Conservation (phyloP, 768 basidiomycete species). For the Pleurotus cornucopiae region DNA sequence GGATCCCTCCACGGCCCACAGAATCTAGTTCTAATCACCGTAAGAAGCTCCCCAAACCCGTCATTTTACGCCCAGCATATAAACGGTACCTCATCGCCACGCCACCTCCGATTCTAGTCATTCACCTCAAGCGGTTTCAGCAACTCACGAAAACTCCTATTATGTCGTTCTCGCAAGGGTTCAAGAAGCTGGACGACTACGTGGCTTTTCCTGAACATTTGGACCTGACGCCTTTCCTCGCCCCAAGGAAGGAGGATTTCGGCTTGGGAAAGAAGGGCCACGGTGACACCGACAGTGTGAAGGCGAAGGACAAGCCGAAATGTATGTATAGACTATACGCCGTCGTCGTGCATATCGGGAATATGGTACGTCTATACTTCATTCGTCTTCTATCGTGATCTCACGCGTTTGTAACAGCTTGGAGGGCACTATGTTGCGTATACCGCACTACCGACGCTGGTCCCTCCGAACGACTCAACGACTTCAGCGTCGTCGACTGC, state of each 20-base stretch:
- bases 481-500: not conserved
- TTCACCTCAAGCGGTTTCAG: constrained; percentile 95
- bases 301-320: constrained; percentile 24
- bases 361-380: constrained; percentile 56
- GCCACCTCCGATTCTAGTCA: constrained; percentile 83
- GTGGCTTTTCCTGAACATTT: constrained; percentile 86
- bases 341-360: constrained; percentile 83
- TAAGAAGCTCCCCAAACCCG: constrained; percentile 43
- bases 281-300: constrained; percentile 11
- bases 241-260: constrained; percentile 73
- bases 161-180: constrained; percentile 62
- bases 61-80: constrained; percentile 79
- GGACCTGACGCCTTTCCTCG: constrained; percentile 82
- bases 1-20: not conserved
- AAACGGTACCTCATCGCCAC: constrained; percentile 91
- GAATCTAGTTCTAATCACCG: constrained; percentile 13
- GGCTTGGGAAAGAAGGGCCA: constrained; percentile 37
- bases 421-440: constrained; percentile 91
- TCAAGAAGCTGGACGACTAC: constrained; percentile 90
- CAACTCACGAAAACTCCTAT: constrained; percentile 65
- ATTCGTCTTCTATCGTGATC: not conserved
- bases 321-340: constrained; percentile 73
- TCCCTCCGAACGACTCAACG: constrained; percentile 11
- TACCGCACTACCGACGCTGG: constrained; percentile 57
- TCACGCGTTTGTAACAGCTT: constrained; percentile 40